Conservation (phyloP, 768 basidiomycete genomes). For the Naganishia friedmannii region DNA sequence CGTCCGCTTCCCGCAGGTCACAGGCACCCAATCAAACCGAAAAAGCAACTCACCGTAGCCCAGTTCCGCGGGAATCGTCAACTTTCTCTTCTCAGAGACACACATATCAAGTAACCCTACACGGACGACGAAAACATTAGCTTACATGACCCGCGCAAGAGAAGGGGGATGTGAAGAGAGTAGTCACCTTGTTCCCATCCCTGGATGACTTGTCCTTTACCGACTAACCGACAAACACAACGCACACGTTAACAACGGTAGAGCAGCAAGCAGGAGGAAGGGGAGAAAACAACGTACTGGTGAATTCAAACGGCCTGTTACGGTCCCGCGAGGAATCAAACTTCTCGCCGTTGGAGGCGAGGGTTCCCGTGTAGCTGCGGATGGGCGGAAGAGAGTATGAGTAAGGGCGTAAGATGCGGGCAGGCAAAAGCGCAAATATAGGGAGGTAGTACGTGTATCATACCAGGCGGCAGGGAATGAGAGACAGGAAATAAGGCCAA, state of each 20-base stretch:
- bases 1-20: neutral
- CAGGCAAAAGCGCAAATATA: no score
- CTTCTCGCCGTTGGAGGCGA: conserved; percentile 71
- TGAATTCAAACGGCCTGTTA: conserved; percentile 70
- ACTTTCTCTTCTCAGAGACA: conserved; percentile 76
- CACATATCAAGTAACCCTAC: conserved; percentile 64
- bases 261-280: neutral
- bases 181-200: conserved; percentile 52
- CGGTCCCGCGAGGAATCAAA: conserved; percentile 90
- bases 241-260: neutral
- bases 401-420: no score
- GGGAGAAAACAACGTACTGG: conserved; percentile 51
- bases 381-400: no score
- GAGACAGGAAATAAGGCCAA: no score
- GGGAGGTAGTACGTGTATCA: no score
- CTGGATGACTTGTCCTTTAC: conserved; percentile 51
- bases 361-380: conserved; percentile 67
- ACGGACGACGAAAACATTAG: neutral
- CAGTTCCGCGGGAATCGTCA: conserved; percentile 75
- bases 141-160: neutral
- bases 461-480: no score
- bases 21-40: no score
- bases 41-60: conserved; percentile 87
- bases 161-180: neutral
- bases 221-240: conserved; percentile 37